phyloP scores from a whole-genome alignment of 2,329 filamentous ascomycete species.

The Fusarium verticillioides region DNA sequence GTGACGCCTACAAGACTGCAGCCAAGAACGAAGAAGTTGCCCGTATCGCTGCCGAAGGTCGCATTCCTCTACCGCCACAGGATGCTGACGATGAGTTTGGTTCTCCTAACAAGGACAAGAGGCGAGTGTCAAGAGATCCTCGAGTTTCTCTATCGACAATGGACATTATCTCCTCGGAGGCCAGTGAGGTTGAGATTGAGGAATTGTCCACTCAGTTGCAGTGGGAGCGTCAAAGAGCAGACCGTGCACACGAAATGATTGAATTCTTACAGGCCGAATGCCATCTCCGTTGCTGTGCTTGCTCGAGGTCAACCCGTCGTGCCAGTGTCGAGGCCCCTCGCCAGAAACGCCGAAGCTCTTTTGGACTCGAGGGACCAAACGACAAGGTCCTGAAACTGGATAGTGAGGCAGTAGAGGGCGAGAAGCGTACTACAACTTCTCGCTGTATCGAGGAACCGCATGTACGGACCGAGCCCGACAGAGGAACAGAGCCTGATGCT shows the following conservation, averaged over 20 bases:
- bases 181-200: slow-evolving; percentile 68
- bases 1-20: slow-evolving; percentile 77
- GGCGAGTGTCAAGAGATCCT: slow-evolving; percentile 47
- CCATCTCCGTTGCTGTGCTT: slow-evolving; percentile 73
- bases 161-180: slow-evolving; percentile 65
- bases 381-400: slow-evolving; percentile 53
- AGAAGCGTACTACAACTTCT: slow-evolving; percentile 25
- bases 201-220: slow-evolving; percentile 63
- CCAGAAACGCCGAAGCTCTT: slow-evolving; percentile 41
- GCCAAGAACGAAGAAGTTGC: slow-evolving; percentile 79
- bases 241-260: slow-evolving; percentile 76
- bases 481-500: slow-evolving; percentile 15
- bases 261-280: slow-evolving; percentile 83
- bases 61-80: slow-evolving; percentile 71
- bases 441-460: slow-evolving; percentile 38
- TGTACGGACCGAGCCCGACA: slow-evolving; percentile 3
- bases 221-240: slow-evolving; percentile 72
- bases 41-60: slow-evolving; percentile 77
- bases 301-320: slow-evolving; percentile 55
- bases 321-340: slow-evolving; percentile 25
- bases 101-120: slow-evolving; percentile 70
- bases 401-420: slow-evolving; percentile 43
- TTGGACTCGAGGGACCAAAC: slow-evolving; percentile 40
- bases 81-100: slow-evolving; percentile 70
- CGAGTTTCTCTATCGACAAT: slow-evolving; percentile 60